Conservation (phyloP, 2,329 filamentous ascomycete species). For the Fusarium algeriense region DNA sequence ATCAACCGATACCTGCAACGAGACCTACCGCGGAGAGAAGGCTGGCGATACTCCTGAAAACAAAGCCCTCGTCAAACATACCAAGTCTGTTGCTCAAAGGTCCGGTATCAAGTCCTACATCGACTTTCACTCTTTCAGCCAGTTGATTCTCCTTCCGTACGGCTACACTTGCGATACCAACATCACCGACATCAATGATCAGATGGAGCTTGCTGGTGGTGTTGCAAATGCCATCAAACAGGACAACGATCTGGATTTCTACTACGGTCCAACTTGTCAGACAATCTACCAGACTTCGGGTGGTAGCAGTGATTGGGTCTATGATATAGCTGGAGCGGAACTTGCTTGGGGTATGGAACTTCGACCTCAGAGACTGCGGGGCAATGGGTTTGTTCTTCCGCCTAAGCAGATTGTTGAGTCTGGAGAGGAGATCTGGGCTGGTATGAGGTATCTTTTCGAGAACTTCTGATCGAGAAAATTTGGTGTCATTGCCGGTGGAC, state of each 20-base stretch:
- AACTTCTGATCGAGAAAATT: neutral
- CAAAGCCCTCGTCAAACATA: constrained; percentile 56
- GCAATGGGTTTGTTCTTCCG: constrained; percentile 32
- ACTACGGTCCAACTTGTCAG: constrained; percentile 66
- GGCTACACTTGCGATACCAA: constrained; percentile 68
- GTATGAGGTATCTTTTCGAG: constrained; percentile 55
- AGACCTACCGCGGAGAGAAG: constrained; percentile 61
- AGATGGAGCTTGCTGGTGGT: constrained; percentile 62
- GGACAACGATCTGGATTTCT: constrained; percentile 56
- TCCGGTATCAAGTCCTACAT: constrained; percentile 70
- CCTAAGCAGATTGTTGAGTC: constrained; percentile 55
- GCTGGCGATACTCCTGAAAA: constrained; percentile 64
- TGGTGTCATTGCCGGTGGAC: rapidly evolving
- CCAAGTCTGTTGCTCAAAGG: constrained; percentile 51
- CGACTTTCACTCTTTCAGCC: constrained; percentile 74
- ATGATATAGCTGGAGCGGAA: constrained; percentile 57
- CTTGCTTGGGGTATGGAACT: constrained; percentile 58
- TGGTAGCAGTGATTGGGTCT: constrained; percentile 60
- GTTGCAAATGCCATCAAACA: constrained; percentile 63
- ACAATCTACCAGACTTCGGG: constrained; percentile 71
- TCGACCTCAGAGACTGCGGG: constrained; percentile 48
- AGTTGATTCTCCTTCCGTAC: constrained; percentile 68
- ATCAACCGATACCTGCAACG: constrained; percentile 63
- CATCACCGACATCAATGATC: constrained; percentile 60
- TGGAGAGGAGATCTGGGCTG: constrained; percentile 59